These are phyloP conservation scores for Paramecium sexaurelia DNA, from an alignment of 73 alveolate genomes.

Conservation along the genomic window DNA sequence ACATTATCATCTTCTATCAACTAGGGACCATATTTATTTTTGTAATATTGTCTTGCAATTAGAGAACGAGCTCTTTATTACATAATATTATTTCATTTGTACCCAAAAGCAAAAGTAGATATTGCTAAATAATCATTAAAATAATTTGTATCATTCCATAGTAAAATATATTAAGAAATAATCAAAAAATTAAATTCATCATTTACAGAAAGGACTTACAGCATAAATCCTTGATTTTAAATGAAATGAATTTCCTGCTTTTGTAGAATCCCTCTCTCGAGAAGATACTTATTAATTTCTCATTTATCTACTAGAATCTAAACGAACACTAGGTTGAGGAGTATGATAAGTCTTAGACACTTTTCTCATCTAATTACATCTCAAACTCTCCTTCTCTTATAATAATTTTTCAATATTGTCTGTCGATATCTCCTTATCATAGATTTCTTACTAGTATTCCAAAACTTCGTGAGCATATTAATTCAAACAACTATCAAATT, in stretches of 20 bases:
- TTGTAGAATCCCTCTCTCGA: slow-evolving; percentile 11
- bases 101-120: background rate
- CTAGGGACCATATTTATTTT: background rate
- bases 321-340: background rate
- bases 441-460: background rate
- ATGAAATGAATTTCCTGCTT: slow-evolving; percentile 33
- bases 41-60: slow-evolving; percentile 9
- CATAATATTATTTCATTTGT: background rate
- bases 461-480: background rate
- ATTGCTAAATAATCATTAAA: background rate
- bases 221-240: background rate
- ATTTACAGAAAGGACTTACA: slow-evolving; percentile 30
- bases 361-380: background rate
- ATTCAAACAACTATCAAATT: slow-evolving; percentile 2
- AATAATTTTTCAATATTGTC: background rate
- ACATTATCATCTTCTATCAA: background rate
- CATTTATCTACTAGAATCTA: background rate
- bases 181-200: background rate
- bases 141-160: background rate
- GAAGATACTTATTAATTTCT: background rate
- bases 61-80: background rate
- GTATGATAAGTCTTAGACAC: background rate
- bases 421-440: background rate
- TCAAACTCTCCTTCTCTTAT: background rate
- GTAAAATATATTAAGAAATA: background rate